Evolutionary conservation across 2,329 filamentous ascomycete species (phyloP), one percentile per base, ranked within the genome.

Genomic region (Cercospora zeina): DNA sequence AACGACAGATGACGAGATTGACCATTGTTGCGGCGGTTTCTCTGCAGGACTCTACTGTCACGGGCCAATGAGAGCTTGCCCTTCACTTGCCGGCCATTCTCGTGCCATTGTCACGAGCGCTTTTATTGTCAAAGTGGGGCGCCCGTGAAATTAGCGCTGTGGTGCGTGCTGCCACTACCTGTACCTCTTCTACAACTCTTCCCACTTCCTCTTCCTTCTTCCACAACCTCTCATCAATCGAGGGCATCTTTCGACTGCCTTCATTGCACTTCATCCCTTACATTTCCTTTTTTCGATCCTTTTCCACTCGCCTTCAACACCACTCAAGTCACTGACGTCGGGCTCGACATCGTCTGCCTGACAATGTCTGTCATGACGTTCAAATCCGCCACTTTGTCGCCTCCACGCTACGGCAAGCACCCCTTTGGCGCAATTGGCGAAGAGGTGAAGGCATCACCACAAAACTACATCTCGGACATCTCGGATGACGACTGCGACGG

Each of bases 351-450:
- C 21, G 24, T 45, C 27, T n/a, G 1, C 24, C 8, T 53, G 24
- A 31, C 30, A 14, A 33, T 53, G 49, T 27, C 24, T 10, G 10
- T 2, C 3, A 56, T 31, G 37, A 24, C 37, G 16, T 19, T 30
- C 33, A 30, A 4, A 2, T 10, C 24, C 27, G 13, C 16, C 19
- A n/a, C 27, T 6, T 13, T 37, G 37, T 19, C 36, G 51, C 51
- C 19, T 21, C 36, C 31, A 16, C 19, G 13, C 14, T 42, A 13
- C 27, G 24, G 31, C 16, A 21, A 13, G 8, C 36, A 8, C 45
- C 14, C n/a, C 21, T 60, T 60, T 21, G 58, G 58, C 30, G 50
- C 58, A 16, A 60, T 60, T n/a, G 58, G 58, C n/a, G 37, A 54
- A 6, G 58, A 60, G 24, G 11, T 60, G 14, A 47, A 37, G 31